These are phyloP conservation scores for Austroboletus novae-zelandiae DNA, from an alignment of 1,284 basidiomycete species.

Conservation along the genomic window DNA sequence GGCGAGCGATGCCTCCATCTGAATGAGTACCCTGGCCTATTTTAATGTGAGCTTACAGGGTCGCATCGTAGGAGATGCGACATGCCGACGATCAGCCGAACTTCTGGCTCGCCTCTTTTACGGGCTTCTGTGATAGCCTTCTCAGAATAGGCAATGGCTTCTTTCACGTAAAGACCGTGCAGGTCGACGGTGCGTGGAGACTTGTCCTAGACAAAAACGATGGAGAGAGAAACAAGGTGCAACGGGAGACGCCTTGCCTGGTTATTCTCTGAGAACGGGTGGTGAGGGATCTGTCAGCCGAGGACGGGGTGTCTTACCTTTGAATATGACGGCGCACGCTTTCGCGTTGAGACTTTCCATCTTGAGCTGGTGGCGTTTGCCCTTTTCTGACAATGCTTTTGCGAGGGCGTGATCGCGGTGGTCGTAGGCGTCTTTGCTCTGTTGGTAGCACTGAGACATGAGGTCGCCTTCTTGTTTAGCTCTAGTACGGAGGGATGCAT, in stretches of 20 bases:
- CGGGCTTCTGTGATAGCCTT: slow-evolving; percentile 67
- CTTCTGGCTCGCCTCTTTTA: slow-evolving; percentile 56
- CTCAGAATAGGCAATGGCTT: slow-evolving; percentile 75
- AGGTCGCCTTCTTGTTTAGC: slow-evolving; percentile 72
- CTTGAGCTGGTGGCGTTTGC: neutral
- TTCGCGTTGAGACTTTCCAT: neutral
- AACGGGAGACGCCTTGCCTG: slow-evolving; percentile 7
- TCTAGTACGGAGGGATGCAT: slow-evolving; percentile 61
- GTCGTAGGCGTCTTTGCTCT: neutral
- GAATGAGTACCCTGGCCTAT: slow-evolving; percentile 84
- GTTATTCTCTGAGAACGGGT: slow-evolving; percentile 22
- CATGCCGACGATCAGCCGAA: slow-evolving; percentile 87
- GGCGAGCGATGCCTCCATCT: slow-evolving; percentile 73
- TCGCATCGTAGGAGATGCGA: slow-evolving; percentile 7
- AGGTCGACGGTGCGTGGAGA: slow-evolving; percentile 77
- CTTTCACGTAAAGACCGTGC: slow-evolving; percentile 89
- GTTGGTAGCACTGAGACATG: slow-evolving; percentile 51
- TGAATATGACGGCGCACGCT: neutral
- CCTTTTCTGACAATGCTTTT: neutral
- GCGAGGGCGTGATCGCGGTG: neutral
- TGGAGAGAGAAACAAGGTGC: slow-evolving; percentile 1
- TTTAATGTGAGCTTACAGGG: neutral
- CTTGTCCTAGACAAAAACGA: slow-evolving; percentile 46
- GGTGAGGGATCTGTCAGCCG: neutral
- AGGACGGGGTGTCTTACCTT: neutral